phyloP scores from a whole-genome alignment of 1,284 basidiomycete genomes.

The Apiotrichum domesticum region DNA sequence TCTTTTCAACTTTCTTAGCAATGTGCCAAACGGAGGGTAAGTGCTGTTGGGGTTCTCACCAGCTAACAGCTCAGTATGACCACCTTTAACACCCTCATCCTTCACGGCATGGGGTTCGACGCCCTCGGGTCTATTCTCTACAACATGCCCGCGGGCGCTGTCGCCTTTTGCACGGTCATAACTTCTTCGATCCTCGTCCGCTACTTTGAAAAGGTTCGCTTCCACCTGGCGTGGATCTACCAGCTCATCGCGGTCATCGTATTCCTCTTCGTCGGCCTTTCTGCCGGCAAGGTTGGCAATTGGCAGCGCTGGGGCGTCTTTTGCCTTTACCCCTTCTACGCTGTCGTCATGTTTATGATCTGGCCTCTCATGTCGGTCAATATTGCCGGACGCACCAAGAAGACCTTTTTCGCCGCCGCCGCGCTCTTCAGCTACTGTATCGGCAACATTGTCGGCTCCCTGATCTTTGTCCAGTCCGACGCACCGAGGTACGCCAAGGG shows the following conservation, averaged over 20 bases:
- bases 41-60: too few relatives aligned
- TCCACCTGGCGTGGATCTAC: slow-evolving; percentile 20
- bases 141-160: slow-evolving; percentile 18
- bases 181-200: slow-evolving; percentile 10
- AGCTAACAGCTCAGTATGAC: slow-evolving; percentile 1
- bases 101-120: slow-evolving; percentile 24
- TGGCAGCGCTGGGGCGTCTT: slow-evolving; percentile 26
- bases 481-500: slow-evolving; percentile 21
- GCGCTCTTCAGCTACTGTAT: slow-evolving; percentile 22
- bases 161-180: slow-evolving; percentile 16
- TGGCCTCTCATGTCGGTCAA: slow-evolving; percentile 14
- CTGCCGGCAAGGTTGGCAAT: slow-evolving; percentile 7
- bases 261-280: slow-evolving; percentile 23
- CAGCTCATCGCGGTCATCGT: slow-evolving; percentile 15
- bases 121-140: slow-evolving; percentile 1
- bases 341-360: slow-evolving; percentile 18
- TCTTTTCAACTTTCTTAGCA: not conserved
- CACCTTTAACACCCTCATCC: slow-evolving; percentile 17
- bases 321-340: slow-evolving; percentile 11
- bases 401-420: slow-evolving; percentile 18
- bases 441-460: slow-evolving; percentile 25
- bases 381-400: slow-evolving; percentile 18
- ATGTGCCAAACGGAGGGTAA: not conserved
- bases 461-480: slow-evolving; percentile 19
- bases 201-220: slow-evolving; percentile 18